Base-by-base conservation (phyloP, 1,284 basidiomycete genomes). In the Leucoagaricus sp. region DNA sequence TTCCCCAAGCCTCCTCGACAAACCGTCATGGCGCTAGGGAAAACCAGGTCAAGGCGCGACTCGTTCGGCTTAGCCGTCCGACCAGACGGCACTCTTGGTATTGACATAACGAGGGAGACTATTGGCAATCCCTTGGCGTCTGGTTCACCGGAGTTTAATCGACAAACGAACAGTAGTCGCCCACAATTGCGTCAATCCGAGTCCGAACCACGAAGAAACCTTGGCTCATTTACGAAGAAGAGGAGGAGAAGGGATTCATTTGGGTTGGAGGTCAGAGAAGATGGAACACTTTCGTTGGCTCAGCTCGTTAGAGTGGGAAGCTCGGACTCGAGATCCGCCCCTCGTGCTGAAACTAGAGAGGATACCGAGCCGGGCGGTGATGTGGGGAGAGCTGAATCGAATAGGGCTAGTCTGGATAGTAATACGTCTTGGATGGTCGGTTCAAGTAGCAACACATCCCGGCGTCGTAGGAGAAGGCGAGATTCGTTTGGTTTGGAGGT, bases 51-150 rank as follows among this genome's bases (percentile, higher is more conserved):
- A 28, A 29, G 42, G n/a, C 31, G 21, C 1, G 51, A 53, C 21
- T 45, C 51, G 28, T 38, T 45, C 17, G 51, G 51, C 21, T 19
- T 53, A 17, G 42, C 36, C 10, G 17, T 52, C 5, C n/a, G 51
- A 21, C 23, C 33, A 26, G 51, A 53, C 19, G 51, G 51, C 19
- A 46, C 31, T 4, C 19, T 45, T 23, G 40, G n/a, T n/a, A n/a
- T n/a, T n/a, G n/a, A n/a, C n/a, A n/a, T n/a, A n/a, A n/a, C n/a
- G n/a, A n/a, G n/a, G n/a, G n/a, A n/a, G n/a, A n/a, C n/a, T n/a
- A n/a, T n/a, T n/a, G n/a, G n/a, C n/a, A n/a, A n/a, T n/a, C 4
- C 36, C 36, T 38, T 38, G 12, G 12, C 4, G 3, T 8, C n/a
- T 7, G 19, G 19, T 44, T 28, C 19, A 26, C 13, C 5, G 29